These are phyloP conservation scores for Allium fistulosum DNA, from an alignment of 106 monocot species.

Conservation along the genomic window DNA sequence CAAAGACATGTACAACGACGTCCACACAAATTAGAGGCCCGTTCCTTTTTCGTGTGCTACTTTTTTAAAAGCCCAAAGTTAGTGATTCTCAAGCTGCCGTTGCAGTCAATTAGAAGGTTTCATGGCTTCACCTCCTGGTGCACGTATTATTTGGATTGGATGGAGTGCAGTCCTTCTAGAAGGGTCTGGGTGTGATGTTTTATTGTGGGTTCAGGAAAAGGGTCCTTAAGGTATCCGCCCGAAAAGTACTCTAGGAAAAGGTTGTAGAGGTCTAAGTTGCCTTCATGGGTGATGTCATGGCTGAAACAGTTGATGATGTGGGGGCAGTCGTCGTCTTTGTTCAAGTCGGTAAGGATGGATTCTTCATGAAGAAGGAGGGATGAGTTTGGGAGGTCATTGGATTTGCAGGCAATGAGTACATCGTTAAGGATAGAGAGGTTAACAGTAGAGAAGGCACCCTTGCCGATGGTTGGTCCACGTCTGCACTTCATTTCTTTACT, in stretches of 20 bases:
- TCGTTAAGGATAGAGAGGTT: slow-evolving; percentile 4
- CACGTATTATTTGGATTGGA: slow-evolving; percentile 27
- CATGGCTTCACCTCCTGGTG: slow-evolving; percentile 46
- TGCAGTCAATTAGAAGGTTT: slow-evolving; percentile 31
- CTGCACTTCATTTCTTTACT: slow-evolving; percentile 16
- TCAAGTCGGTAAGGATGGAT: slow-evolving; percentile 1
- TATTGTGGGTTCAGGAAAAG: slow-evolving; percentile 8
- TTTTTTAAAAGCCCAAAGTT: slow-evolving; percentile 30
- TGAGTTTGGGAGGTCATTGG: neutral
- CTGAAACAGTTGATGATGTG: slow-evolving; percentile 29
- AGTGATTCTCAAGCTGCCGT: slow-evolving; percentile 24
- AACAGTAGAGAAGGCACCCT: slow-evolving; percentile 19
- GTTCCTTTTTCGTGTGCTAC: neutral
- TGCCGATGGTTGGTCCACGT: slow-evolving; percentile 23
- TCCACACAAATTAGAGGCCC: too few relatives aligned
- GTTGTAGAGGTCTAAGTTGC: too few relatives aligned
- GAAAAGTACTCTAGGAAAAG: slow-evolving; percentile 37
- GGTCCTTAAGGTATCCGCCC: slow-evolving; percentile 23
- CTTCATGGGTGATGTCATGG: slow-evolving; percentile 3
- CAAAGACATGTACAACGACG: slow-evolving; percentile 60
- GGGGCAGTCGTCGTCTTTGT: slow-evolving; percentile 17
- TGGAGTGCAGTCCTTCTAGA: slow-evolving; percentile 21
- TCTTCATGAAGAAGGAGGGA: slow-evolving; percentile 9
- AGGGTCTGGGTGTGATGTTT: slow-evolving; percentile 19
- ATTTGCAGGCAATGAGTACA: neutral